These are phyloP conservation scores for Geranium incanum DNA, from an alignment of 441 rosid species.

Conservation along the genomic window DNA sequence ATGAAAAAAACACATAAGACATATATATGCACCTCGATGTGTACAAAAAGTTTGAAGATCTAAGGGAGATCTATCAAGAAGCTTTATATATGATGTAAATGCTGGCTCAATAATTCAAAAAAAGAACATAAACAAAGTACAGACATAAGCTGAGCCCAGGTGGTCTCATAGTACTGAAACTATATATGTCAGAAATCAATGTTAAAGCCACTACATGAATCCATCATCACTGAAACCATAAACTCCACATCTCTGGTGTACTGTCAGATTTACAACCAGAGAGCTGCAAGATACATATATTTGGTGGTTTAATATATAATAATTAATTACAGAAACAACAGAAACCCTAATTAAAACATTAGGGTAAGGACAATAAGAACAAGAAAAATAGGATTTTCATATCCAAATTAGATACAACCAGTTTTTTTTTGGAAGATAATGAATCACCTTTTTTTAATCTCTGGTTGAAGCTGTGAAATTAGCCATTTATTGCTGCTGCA, in stretches of 20 bases:
- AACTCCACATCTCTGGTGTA: background rate
- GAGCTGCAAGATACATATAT: background rate
- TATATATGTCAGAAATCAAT: background rate
- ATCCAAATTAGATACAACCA: too few species aligned
- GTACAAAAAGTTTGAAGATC: background rate
- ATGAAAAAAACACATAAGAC: too few species aligned
- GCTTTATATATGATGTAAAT: background rate
- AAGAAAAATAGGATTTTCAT: background rate
- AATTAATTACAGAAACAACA: background rate
- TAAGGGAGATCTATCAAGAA: background rate
- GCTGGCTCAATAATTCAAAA: background rate
- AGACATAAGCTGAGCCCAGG: conserved; percentile 6
- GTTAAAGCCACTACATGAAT: background rate
- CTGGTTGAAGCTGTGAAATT: background rate
- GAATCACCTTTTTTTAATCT: too few species aligned
- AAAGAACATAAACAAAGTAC: background rate
- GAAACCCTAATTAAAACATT: background rate
- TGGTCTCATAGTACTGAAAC: background rate
- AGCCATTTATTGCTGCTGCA: conserved; percentile 14
- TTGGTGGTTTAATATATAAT: background rate
- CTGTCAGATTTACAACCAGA: background rate
- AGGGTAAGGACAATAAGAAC: background rate
- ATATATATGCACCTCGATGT: background rate
- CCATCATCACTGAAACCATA: background rate
- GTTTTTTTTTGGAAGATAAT: too few species aligned